These are phyloP conservation scores for Apiospora arundinis DNA, from an alignment of 2,329 filamentous ascomycete species.

Conservation along the genomic window DNA sequence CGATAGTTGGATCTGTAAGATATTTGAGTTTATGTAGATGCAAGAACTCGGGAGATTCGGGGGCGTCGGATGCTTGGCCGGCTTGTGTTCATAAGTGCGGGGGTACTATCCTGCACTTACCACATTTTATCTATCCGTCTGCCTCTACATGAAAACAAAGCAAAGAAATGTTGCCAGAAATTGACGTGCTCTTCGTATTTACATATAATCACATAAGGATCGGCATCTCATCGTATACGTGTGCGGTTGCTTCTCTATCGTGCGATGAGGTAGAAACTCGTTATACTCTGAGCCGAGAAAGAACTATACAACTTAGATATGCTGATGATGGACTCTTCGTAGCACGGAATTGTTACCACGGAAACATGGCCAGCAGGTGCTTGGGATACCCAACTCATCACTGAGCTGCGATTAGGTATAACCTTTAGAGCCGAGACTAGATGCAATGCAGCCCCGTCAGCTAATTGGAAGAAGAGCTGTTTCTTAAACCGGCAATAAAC, in stretches of 20 bases:
- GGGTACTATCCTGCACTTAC: neutral
- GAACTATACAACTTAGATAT: neutral
- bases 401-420: neutral
- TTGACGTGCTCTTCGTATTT: neutral
- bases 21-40: conserved; percentile 1
- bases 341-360: neutral
- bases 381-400: neutral
- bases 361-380: neutral
- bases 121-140: neutral
- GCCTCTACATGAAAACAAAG: neutral
- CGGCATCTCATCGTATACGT: neutral
- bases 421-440: neutral
- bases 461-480: neutral
- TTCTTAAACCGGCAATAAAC: no score
- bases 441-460: neutral
- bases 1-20: neutral
- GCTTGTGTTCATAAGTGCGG: conserved; percentile 1
- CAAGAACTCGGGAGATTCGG: neutral
- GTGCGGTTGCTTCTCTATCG: neutral
- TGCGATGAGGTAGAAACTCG: neutral
- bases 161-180: neutral
- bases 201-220: neutral
- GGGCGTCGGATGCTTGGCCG: neutral
- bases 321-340: neutral
- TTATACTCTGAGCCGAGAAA: neutral